Percentiles rank a stretch among this genome's conserved stretches.
phyloP scores from a whole-genome alignment of 768 basidiomycete genomes.

The Boletus vermiculosoides region DNA sequence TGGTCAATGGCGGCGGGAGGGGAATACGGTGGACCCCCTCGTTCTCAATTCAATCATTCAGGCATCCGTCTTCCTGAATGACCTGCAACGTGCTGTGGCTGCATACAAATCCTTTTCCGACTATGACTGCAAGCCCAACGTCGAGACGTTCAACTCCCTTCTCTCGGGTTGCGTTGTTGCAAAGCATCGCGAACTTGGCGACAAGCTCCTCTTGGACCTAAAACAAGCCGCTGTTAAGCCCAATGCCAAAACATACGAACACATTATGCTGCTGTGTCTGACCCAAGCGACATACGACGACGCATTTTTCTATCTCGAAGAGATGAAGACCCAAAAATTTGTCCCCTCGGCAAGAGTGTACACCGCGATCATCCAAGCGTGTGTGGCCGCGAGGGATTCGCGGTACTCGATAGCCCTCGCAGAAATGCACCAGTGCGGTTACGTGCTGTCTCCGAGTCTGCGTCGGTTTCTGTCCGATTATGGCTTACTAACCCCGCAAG shows the following conservation, averaged over 20 bases:
- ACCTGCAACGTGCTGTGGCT: conserved; percentile 74
- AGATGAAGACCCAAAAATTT: conserved; percentile 70
- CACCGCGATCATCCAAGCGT: conserved; percentile 56
- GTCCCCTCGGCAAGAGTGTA: conserved; percentile 58
- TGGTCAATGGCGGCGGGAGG: conserved; percentile 56
- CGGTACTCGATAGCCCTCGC: conserved; percentile 64
- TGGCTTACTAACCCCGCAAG: conserved; percentile 4
- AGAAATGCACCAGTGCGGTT: conserved; percentile 68
- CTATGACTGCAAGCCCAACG: conserved; percentile 53
- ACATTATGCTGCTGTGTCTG: conserved; percentile 67
- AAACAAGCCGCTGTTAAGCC: conserved; percentile 53
- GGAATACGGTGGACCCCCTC: conserved; percentile 50
- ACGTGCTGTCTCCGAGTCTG: conserved; percentile 36
- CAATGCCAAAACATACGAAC: conserved; percentile 61
- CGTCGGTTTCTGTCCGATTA: conserved; percentile 31
- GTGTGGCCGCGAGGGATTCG: conserved; percentile 52
- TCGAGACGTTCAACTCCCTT: conserved; percentile 68
- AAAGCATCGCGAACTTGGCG: conserved; percentile 63
- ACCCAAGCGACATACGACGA: conserved; percentile 76
- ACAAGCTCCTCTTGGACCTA: conserved; percentile 66
- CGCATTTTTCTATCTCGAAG: conserved; percentile 85
- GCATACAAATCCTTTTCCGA: conserved; percentile 65
- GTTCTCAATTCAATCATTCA: conserved; percentile 67
- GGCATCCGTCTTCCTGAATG: conserved; percentile 58
- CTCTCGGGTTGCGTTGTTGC: conserved; percentile 61